Base-by-base conservation (phyloP, 1,284 basidiomycete genomes). In the Lignosus rhinocerotis region DNA sequence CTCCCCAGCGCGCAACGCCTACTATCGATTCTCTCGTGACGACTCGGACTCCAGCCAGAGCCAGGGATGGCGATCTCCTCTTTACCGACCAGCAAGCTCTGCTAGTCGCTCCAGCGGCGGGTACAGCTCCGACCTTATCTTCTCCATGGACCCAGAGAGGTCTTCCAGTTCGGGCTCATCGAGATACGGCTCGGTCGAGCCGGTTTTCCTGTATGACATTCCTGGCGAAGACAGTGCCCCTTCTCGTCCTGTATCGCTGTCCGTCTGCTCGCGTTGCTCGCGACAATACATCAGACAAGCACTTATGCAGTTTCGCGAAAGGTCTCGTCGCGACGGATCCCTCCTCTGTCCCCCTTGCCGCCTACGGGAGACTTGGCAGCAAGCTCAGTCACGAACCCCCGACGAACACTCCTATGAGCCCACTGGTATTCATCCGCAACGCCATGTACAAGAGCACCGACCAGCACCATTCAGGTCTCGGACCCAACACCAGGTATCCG, bases 91-190 rank as follows among this genome's bases (percentile, higher is more conserved):
- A 8, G 16, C 21, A 14, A 47, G 53, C 30, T 50, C 51, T 39
- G 42, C 48, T 6, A 52, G 50, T 21, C 53, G 57, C 14, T 56
- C 62, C 16, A 51, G 45, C 48, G 10, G 33, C 33, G 57, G 52
- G 6, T 30, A 57, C 17, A 59, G 53, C 50, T 60, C 58, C n/a
- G 60, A 61, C 44, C 62, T 63, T 6, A 44, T 66, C 33, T 66
- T 63, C 50, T 33, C 58, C 7, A 61, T 66, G 60, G 64, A 65
- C 17, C 39, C 59, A 10, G 60, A 62, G 12, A 39, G 34, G 3
- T 25, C 39, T 12, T 58, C 56, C 14, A 49, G 30, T 33, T 53
- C 51, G 9, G 32, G 51, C 47, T 58, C 56, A 30, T 53, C 56
- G n/a, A 25, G 34, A 12, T 41, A 39, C 19, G 51, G 56, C 39